Base-by-base conservation (phyloP, 148 eudicot genomes). In the Rhododendron williamsianum region DNA sequence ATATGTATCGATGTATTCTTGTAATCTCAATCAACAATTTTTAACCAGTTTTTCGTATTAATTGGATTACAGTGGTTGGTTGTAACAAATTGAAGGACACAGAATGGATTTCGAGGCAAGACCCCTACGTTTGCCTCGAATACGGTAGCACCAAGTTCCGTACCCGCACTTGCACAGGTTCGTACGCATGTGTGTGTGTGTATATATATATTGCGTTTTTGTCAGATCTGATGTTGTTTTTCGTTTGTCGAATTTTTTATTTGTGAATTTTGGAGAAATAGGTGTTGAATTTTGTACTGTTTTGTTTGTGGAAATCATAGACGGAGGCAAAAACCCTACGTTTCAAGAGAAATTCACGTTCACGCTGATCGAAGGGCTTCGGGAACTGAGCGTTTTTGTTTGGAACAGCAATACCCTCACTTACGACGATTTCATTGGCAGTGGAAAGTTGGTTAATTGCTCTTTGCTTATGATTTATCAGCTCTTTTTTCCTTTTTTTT, bases 261-360 rank as follows among this genome's bases (percentile, higher is more conserved):
- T 8, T 7, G 9, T 6, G 16, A 9, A 3, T 1, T 6, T 54
- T 81, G 36, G 36, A 49, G 43, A 33, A 33, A 33, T 54, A 7
- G 10, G 69, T 5, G 15, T 69, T 81, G 27, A 25, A 86, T 86
- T 82, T 46, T 36, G 33, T 25, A 9, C 33, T 10, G 33, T 38
- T 82, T 43, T 38, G 38, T 78, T 35, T 81, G 43, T 36, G 69
- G 11, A 41, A 76, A 58, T 58, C 67, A 33, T 76, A 93, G 99
- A 97, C 91, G 99, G 99, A 80, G 98, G 98, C 38, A 97, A 92
- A 84, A 88, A 93, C 85, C 98, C 99, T 48, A 89, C 92, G 4
- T 97, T 97, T 89, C 98, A 97, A 88, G 98, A 95, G 95, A 97
- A 95, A 92, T 95, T 95, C 84, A 88, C 91, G 13, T 93, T 94